These are phyloP conservation scores for Xylaria curta DNA, from an alignment of 495 filamentous ascomycete species.

Conservation along the genomic window DNA sequence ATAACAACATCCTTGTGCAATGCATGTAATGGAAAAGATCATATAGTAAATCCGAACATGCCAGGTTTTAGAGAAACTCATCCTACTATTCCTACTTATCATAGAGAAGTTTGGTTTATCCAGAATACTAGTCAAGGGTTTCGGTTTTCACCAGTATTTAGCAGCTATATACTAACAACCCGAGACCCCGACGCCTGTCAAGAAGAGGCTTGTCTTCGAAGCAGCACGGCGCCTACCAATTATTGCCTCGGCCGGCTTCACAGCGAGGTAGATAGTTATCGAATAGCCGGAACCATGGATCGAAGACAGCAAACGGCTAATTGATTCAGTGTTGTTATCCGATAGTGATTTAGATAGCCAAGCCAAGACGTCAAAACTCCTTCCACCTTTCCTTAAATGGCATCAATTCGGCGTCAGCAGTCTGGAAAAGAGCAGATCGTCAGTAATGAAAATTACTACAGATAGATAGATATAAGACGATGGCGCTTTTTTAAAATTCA, in stretches of 20 bases:
- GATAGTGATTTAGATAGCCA: not conserved
- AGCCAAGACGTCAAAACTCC: constrained; percentile 13
- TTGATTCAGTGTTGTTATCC: not conserved
- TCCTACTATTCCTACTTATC: not conserved
- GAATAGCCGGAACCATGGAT: not conserved
- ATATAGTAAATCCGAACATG: not conserved
- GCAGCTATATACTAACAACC: not conserved
- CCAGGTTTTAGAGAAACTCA: not conserved
- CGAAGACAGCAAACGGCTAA: not conserved
- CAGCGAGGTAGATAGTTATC: not conserved
- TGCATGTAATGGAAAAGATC: not conserved
- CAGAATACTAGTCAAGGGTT: not conserved
- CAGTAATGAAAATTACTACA: not conserved
- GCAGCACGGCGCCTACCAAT: not conserved
- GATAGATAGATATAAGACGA: not conserved
- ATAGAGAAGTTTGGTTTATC: not conserved
- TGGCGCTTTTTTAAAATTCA: not conserved
- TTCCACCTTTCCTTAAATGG: constrained; percentile 8
- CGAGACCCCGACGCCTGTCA: not conserved
- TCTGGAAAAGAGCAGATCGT: constrained; percentile 1
- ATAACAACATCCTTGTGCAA: constrained; percentile 4
- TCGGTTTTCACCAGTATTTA: not conserved
- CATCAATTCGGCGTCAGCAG: not conserved
- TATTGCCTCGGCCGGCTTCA: not conserved
- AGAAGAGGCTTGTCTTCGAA: not conserved